phyloP scores from a whole-genome alignment of 495 filamentous ascomycete species.

The Penicillium cataractarum region DNA sequence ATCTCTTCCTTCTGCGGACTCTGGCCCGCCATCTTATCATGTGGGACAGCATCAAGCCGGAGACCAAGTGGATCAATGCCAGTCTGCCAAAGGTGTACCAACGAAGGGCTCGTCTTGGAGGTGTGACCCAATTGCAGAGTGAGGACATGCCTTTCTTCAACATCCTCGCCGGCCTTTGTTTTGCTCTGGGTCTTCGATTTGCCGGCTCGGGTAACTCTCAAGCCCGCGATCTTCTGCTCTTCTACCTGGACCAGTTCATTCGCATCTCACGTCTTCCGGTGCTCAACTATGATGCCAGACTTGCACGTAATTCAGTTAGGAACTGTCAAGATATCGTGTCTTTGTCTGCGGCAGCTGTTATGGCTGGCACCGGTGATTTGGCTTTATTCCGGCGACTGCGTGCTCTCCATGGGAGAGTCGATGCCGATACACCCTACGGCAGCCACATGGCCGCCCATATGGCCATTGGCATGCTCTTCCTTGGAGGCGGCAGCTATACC shows the following conservation, averaged over 20 bases:
- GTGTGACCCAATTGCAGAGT: conserved; percentile 61
- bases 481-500: conserved; percentile 89
- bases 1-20: conserved; percentile 88
- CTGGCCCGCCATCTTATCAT: conserved; percentile 91
- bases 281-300: conserved; percentile 75
- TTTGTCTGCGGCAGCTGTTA: conserved; percentile 80
- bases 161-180: conserved; percentile 86
- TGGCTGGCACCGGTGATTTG: conserved; percentile 94
- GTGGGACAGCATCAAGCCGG: conserved; percentile 80
- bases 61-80: conserved; percentile 69
- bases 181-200: conserved; percentile 80
- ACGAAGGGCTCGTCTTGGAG: conserved; percentile 53
- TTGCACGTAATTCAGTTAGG: conserved; percentile 77
- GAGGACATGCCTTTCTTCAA: conserved; percentile 91
- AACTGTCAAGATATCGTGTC: conserved; percentile 89
- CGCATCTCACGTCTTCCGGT: conserved; percentile 71
- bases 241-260: conserved; percentile 86
- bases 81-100: conserved; percentile 73
- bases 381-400: conserved; percentile 86
- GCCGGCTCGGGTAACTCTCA: conserved; percentile 76
- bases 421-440: conserved; percentile 83
- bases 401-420: conserved; percentile 83
- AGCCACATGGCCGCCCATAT: conserved; percentile 92
- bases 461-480: conserved; percentile 86
- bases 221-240: conserved; percentile 79